Conservation (phyloP, 2,329 filamentous ascomycete species). For the Polychaeton citri region DNA sequence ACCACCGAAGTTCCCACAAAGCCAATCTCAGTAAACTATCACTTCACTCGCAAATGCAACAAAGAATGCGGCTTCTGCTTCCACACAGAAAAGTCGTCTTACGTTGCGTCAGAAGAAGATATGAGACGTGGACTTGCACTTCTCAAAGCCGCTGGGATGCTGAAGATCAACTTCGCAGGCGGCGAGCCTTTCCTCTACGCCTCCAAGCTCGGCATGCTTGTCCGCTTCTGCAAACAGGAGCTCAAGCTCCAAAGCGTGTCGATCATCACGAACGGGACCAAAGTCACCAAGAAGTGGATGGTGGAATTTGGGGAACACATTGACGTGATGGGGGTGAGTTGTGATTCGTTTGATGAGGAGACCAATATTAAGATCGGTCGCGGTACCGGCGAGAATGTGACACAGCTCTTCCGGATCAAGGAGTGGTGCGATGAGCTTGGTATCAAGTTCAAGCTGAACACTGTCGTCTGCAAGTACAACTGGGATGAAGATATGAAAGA, state of each 20-base stretch:
- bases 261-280: constrained; percentile 42
- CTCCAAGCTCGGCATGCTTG: constrained; percentile 28
- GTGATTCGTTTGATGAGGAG: constrained; percentile 39
- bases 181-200: constrained; percentile 43
- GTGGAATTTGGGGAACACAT: constrained; percentile 29
- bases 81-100: constrained; percentile 39
- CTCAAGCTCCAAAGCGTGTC: constrained; percentile 38
- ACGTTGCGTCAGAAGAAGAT: constrained; percentile 27
- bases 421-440: constrained; percentile 33
- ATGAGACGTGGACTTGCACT: constrained; percentile 34
- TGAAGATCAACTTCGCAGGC: constrained; percentile 43
- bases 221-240: constrained; percentile 35
- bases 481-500: constrained; percentile 30
- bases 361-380: constrained; percentile 41
- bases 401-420: constrained; percentile 30
- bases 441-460: constrained; percentile 46
- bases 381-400: constrained; percentile 34
- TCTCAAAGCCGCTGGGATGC: constrained; percentile 39
- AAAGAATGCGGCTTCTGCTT: constrained; percentile 43
- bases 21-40: constrained; percentile 36
- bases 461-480: constrained; percentile 38
- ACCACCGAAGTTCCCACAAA: neutral
- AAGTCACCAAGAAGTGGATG: constrained; percentile 32
- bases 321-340: constrained; percentile 43
- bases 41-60: constrained; percentile 36